Conservation (phyloP, 148 eudicot species). For the Euryodendron excelsum region DNA sequence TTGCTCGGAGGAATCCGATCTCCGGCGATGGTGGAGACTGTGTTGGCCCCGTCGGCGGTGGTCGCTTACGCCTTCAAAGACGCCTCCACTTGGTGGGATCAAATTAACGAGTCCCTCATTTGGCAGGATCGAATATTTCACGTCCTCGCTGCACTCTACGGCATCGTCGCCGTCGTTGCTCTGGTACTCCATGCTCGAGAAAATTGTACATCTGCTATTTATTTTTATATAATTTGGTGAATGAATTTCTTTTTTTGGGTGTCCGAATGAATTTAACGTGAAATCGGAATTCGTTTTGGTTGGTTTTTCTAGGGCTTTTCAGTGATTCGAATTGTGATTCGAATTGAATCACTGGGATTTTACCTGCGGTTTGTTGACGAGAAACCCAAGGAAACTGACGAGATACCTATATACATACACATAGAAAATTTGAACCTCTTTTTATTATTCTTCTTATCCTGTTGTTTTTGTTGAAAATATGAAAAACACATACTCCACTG, state of each 20-base stretch:
- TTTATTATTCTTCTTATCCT: constrained; percentile 5
- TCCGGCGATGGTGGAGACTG: constrained; percentile 27
- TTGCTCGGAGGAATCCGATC: constrained; percentile 17
- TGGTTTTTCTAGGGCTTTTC: constrained; percentile 7
- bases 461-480: background rate
- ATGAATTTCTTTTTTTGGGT: background rate
- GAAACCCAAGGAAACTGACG: background rate
- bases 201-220: background rate
- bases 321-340: too few relatives aligned
- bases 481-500: background rate
- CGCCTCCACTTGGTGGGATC: constrained; percentile 69
- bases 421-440: background rate
- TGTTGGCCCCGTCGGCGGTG: constrained; percentile 47
- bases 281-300: background rate
- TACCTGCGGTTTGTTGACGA: background rate
- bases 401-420: background rate
- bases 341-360: background rate
- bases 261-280: background rate
- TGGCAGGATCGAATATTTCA: constrained; percentile 96
- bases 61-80: constrained; percentile 42
- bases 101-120: constrained; percentile 50
- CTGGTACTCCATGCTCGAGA: constrained; percentile 35
- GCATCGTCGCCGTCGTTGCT: constrained; percentile 73
- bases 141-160: constrained; percentile 69
- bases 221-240: background rate